Evolutionary conservation across 495 filamentous ascomycete species (phyloP).

Genomic region (Lasiosphaeris hirsuta): DNA sequence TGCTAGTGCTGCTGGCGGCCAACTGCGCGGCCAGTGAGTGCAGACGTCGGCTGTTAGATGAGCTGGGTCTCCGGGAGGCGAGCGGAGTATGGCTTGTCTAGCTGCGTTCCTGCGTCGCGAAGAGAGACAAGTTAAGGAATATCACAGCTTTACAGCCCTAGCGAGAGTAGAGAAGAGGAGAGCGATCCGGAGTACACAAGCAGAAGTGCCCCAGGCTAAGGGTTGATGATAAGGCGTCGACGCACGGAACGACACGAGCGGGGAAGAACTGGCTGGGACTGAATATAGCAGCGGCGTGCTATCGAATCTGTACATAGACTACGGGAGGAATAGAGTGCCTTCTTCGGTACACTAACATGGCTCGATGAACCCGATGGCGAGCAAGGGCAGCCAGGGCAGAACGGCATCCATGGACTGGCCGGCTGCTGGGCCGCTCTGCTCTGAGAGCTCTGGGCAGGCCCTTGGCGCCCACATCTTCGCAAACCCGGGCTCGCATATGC

Average conservation of each 20-base stretch:
- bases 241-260: neutral
- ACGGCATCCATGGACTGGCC: too few species aligned
- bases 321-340: too few species aligned
- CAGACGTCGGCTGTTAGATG: conserved; percentile 16
- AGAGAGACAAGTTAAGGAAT: neutral
- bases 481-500: conserved; percentile 27
- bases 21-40: conserved; percentile 23
- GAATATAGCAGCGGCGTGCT: conserved; percentile 8
- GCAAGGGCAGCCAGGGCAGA: too few species aligned
- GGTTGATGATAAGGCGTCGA: neutral
- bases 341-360: too few species aligned
- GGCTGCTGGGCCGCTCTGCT: too few species aligned
- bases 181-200: too few species aligned
- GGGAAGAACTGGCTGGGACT: conserved; percentile 2
- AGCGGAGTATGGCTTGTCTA: conserved; percentile 10
- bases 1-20: conserved; percentile 28
- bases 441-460: neutral
- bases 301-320: neutral
- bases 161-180: too few species aligned
- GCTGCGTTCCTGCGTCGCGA: conserved; percentile 16
- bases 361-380: too few species aligned
- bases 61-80: conserved; percentile 9
- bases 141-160: too few species aligned
- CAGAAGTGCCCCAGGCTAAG: neutral
- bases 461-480: conserved; percentile 31